A percentile compares a stretch with the other conserved stretches of the same genome.
phyloP scores from a whole-genome alignment of 2,329 filamentous ascomycete genomes.

The Fusarium sp. region DNA sequence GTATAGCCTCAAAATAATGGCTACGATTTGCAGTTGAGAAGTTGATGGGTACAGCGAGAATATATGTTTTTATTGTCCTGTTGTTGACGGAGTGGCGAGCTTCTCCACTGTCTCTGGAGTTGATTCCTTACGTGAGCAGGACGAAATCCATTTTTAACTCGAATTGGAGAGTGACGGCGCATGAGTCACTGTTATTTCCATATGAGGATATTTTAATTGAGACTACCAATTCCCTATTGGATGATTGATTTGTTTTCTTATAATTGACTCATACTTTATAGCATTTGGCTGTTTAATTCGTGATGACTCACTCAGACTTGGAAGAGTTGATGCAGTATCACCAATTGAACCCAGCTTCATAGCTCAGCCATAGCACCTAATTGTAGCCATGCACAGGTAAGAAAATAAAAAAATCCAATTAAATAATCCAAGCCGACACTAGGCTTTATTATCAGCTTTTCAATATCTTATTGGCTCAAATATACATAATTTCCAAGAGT shows the following conservation, averaged over 20 bases:
- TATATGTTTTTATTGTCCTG: constrained; percentile 36
- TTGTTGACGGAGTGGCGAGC: constrained; percentile 31
- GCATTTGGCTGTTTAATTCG: not conserved
- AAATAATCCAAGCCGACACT: not conserved
- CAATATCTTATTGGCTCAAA: not conserved
- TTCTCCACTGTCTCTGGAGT: constrained; percentile 26
- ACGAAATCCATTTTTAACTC: constrained; percentile 14
- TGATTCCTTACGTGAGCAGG: constrained; percentile 36
- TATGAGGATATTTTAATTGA: not conserved
- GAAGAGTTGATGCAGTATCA: not conserved
- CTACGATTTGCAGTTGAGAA: not conserved
- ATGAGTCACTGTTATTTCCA: constrained; percentile 20
- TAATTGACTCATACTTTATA: constrained; percentile 23
- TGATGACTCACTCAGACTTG: constrained; percentile 25
- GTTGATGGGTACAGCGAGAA: not conserved
- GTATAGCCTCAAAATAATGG: not conserved
- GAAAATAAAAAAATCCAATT: not conserved
- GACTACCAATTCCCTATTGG: not conserved
- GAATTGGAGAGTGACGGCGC: constrained; percentile 30
- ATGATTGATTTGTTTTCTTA: not conserved
- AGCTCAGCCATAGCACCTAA: not conserved
- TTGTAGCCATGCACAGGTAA: not conserved
- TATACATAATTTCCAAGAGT: not conserved
- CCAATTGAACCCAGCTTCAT: not conserved
- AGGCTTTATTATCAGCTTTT: not conserved